Conservation (phyloP, 192 early-diverging fungal species). For the Backusella sp. region DNA sequence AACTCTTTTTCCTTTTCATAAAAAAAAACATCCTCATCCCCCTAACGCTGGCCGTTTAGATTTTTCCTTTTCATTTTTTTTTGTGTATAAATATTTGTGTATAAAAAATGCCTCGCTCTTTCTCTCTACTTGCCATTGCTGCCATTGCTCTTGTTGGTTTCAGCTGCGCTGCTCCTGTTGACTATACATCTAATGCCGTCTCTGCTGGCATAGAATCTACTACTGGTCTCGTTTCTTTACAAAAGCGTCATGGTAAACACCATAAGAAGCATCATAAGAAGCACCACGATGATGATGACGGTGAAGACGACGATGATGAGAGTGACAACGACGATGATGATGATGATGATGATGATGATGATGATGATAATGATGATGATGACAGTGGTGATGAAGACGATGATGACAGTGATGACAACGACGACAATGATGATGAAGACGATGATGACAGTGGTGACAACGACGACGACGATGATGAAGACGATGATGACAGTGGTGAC, state of each 20-base stretch:
- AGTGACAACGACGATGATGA: background rate
- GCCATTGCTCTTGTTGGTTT: background rate
- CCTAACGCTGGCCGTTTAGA: background rate
- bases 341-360: background rate
- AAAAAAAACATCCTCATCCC: background rate
- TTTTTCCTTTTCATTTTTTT: background rate
- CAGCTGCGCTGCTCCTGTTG: conserved; percentile 1
- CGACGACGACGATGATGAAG: background rate
- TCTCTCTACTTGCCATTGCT: background rate
- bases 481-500: background rate
- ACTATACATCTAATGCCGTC: background rate
- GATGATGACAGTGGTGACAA: background rate
- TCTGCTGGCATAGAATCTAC: background rate
- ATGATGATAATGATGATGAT: background rate
- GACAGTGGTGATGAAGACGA: background rate
- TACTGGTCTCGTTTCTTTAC: background rate
- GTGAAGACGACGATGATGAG: background rate
- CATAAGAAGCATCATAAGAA: background rate
- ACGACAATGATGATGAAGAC: background rate
- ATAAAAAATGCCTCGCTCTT: background rate
- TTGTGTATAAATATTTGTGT: background rate
- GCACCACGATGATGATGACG: background rate
- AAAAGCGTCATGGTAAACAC: background rate
- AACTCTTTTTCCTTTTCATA: background rate
- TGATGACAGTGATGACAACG: background rate